Evolutionary conservation across 805 yeast genomes (phyloP), one percentile per base, ranked within the genome.

Genomic region (Kodamaea sagamina): DNA sequence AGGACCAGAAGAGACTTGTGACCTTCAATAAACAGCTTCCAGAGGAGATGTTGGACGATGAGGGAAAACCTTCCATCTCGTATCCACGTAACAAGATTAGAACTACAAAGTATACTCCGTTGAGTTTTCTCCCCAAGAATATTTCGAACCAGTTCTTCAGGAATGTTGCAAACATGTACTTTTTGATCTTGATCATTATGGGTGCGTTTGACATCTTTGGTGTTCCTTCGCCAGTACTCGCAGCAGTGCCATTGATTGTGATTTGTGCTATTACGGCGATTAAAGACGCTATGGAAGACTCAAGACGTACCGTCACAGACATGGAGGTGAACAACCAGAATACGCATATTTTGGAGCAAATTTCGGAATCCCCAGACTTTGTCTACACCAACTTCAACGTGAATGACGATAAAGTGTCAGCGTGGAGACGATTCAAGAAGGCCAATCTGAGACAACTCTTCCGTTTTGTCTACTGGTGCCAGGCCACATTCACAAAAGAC

Each of bases 21-120:
- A 83, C 75, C 44, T 75, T 82, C 67, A 85, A 86, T 57, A 57
- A 76, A 54, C 69, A 72, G 2, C 60, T 86, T 19, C 89, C 93
- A 1, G 78, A 74, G 16, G 75, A 76, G 27, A 64, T 74, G 60
- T 39, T 79, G 15, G 83, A 82, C 47, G 57, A 62, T 75, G 81
- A 69, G 1, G 83, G 84, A 10, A 74, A 77, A 27, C 86, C 92
- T 1, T 58, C 55, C 13, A 71, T 73, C 0, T 59, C 63, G n/a
- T 92, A 86, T 58, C 81, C 95, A 8, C 77, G 97, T 55, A 92
- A 92, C 71, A 90, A 93, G 63, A 88, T 93, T 53, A 81, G 97
- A 69, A 89, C 98, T 0, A 89, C 99, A 2, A 92, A 89, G 68
- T 92, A 92, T 64, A 92, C 97, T 2, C 97, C 98, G 4, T 59